Base-by-base conservation (phyloP, 805 yeast species). In the Sungouiozyma intestinalis region DNA sequence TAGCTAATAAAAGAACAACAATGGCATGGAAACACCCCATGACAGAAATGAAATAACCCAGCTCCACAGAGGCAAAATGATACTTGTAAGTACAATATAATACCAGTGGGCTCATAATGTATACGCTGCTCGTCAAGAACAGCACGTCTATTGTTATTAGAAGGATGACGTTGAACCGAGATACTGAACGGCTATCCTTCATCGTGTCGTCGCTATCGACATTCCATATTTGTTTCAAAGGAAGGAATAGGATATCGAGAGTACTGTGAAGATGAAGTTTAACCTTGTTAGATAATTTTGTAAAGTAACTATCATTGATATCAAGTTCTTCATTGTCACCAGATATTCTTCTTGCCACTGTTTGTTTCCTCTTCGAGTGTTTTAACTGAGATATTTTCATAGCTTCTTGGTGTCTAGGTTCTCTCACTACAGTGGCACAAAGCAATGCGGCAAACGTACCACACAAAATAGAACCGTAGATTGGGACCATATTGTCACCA, bases 371-470 rank as follows among this genome's bases (percentile, higher is more conserved):
- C 21, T 43, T 36, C 5, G 33, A 13, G 32, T 40, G 27, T 6
- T 40, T 33, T 5, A 17, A 13, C 44, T 81, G 69, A 0, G 85
- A 73, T 53, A 72, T 73, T 33, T 57, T 54, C 51, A 78, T 66
- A 3, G 83, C 73, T 40, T 68, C 66, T 27, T 57, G 52, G 14
- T 83, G 74, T 48, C 90, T 68, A 5, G 87, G 77, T 55, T 83
- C 94, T 2, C 78, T 77, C 14, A 82, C 54, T 2, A 74, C 53
- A 5, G 71, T 50, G 0, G 65, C 9, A 3, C 69, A 51, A 2
- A 68, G 17, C 1, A 72, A 5, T 0, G 71, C 40, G 3, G 66
- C 56, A 2, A 72, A 4, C 5, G 65, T 53, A 4, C 65, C 54
- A 15, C 63, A 37, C 0, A 44, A 29, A 3, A 57, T 34, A 9